Percentiles rank a stretch among this genome's conserved stretches.
phyloP scores from a whole-genome alignment of 1,139 yeast genomes.

The Suhomyces ambrosiae region DNA sequence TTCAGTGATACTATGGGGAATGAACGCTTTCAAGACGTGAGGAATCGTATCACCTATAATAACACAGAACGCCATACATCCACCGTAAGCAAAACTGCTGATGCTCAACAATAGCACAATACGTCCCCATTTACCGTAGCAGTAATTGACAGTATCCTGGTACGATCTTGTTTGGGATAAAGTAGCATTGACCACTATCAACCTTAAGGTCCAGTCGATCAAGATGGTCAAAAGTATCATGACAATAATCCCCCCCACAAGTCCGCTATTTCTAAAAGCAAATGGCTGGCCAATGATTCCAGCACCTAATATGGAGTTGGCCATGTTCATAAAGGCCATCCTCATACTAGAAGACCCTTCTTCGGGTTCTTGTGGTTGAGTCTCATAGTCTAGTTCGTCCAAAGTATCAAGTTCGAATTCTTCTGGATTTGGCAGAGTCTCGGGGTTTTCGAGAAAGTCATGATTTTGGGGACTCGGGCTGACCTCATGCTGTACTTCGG shows the following conservation, averaged over 20 bases:
- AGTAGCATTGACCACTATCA: conserved; percentile 83
- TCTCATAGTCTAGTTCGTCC: conserved; percentile 18
- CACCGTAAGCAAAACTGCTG: conserved; percentile 91
- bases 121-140: conserved; percentile 78
- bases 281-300: conserved; percentile 94
- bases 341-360: conserved; percentile 53
- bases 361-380: conserved; percentile 6
- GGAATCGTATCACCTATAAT: conserved; percentile 96
- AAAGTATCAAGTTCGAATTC: conserved; percentile 27
- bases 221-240: conserved; percentile 62
- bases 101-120: conserved; percentile 71
- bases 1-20: conserved; percentile 52
- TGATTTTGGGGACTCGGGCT: conserved; percentile 2
- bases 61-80: conserved; percentile 90
- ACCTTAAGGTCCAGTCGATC: conserved; percentile 82
- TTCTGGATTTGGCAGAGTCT: too few species aligned
- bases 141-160: conserved; percentile 80
- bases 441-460: conserved; percentile 1
- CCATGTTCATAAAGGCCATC: conserved; percentile 97
- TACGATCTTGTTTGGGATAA: conserved; percentile 75
- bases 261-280: conserved; percentile 80
- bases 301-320: conserved; percentile 90
- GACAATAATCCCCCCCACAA: conserved; percentile 69
- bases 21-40: conserved; percentile 73
- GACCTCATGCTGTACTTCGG: not conserved